Evolutionary conservation across 1,284 basidiomycete species (phyloP).

Genomic region (Taiwanofungus camphoratus): DNA sequence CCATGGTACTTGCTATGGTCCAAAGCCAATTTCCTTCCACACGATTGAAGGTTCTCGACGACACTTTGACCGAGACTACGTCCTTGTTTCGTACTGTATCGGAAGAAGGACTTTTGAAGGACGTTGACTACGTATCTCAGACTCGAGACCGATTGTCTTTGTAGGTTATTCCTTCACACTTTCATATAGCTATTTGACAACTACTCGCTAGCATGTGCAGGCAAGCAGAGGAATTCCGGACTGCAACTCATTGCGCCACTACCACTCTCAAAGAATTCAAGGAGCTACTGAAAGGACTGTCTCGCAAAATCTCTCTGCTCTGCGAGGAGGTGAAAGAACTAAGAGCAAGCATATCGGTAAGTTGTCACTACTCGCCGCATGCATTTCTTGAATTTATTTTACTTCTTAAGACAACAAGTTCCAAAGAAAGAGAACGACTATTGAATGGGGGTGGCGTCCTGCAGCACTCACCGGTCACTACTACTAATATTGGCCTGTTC

Average conservation of each 20-base stretch:
- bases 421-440: neutral
- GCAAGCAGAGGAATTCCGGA: neutral
- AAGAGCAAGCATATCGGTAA: neutral
- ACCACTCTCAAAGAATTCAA: neutral
- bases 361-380: neutral
- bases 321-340: neutral
- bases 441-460: neutral
- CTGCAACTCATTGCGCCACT: neutral
- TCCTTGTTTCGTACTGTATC: neutral
- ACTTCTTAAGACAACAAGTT: neutral
- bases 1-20: neutral
- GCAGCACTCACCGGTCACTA: no score
- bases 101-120: neutral
- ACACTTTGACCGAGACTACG: neutral
- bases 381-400: neutral
- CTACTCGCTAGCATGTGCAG: neutral
- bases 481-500: no score
- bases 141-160: neutral
- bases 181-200: no score
- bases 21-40: neutral
- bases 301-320: neutral
- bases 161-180: no score
- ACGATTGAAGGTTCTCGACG: neutral
- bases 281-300: neutral
- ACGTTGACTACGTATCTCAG: conserved; percentile 13